phyloP scores from a whole-genome alignment of 257 asterid genomes.

The Penstemon newberryi region DNA sequence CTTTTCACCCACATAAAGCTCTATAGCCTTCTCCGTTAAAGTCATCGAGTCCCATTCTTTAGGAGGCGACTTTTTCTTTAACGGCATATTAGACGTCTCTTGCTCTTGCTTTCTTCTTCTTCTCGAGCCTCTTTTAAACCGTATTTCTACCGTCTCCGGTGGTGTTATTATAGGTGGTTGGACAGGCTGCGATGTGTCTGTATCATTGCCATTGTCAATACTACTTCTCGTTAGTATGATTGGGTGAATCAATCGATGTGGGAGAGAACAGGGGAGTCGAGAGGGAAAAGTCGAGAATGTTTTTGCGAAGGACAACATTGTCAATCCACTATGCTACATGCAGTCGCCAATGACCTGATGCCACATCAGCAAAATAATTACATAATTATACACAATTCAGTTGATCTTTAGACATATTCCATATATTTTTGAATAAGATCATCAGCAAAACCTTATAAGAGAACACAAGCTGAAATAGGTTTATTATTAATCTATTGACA shows the following conservation, averaged over 20 bases:
- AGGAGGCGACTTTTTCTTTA: slow-evolving; percentile 34
- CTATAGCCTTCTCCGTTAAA: slow-evolving; percentile 64
- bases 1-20: slow-evolving; percentile 76
- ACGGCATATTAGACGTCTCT: slow-evolving; percentile 23
- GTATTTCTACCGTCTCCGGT: slow-evolving; percentile 53
- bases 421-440: too few species aligned
- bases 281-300: slow-evolving; percentile 44
- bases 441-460: too few species aligned
- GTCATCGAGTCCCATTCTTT: slow-evolving; percentile 89
- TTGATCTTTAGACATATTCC: too few species aligned
- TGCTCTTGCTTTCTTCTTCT: slow-evolving; percentile 42
- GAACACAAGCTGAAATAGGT: too few species aligned
- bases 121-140: slow-evolving; percentile 73
- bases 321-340: slow-evolving; percentile 15
- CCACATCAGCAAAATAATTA: slow-evolving; percentile 4
- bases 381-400: background rate
- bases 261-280: slow-evolving; percentile 26
- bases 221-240: slow-evolving; percentile 36
- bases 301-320: slow-evolving; percentile 52
- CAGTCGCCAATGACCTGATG: slow-evolving; percentile 19
- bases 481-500: too few species aligned
- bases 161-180: slow-evolving; percentile 44
- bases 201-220: slow-evolving; percentile 35
- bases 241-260: slow-evolving; percentile 26
- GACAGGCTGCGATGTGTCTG: slow-evolving; percentile 34